Evolutionary conservation across 1,284 basidiomycete genomes (phyloP).

Genomic region (Trametes pubescens): DNA sequence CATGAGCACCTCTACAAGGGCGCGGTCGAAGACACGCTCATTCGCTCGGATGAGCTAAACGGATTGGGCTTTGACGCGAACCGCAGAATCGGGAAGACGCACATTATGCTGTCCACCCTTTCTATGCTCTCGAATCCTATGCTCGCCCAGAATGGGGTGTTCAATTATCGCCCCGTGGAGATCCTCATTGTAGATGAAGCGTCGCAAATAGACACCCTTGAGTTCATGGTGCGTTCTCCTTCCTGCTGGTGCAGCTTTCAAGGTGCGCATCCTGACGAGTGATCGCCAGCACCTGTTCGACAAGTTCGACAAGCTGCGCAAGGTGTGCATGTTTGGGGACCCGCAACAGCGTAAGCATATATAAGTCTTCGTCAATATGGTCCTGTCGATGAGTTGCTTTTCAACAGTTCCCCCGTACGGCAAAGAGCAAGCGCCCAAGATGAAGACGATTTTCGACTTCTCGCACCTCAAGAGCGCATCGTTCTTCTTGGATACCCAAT

Average conservation of each 20-base stretch:
- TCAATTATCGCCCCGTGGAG: conserved; percentile 48
- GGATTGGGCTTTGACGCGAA: conserved; percentile 7
- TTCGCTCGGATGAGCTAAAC: conserved; percentile 58
- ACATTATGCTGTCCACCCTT: conserved; percentile 73
- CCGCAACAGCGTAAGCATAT: conserved; percentile 51
- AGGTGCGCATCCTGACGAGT: not conserved
- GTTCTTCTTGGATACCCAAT: conserved; percentile 55
- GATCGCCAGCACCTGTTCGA: conserved; percentile 46
- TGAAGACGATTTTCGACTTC: conserved; percentile 58
- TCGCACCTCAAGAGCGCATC: conserved; percentile 46
- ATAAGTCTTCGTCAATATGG: not conserved
- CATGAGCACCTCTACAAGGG: conserved; percentile 71
- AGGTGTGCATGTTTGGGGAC: conserved; percentile 56
- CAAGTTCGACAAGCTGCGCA: conserved; percentile 42
- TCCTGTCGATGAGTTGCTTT: not conserved
- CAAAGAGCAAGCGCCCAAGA: conserved; percentile 46
- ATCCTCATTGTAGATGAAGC: conserved; percentile 57
- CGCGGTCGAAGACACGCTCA: conserved; percentile 49
- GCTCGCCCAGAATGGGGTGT: conserved; percentile 30
- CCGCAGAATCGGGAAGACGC: conserved; percentile 40
- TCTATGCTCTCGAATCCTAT: conserved; percentile 65
- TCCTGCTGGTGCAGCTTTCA: too few species aligned
- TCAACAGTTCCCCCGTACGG: conserved; percentile 58
- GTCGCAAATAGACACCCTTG: conserved; percentile 51
- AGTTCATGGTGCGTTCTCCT: conserved; percentile 25